Evolutionary conservation across 2,329 filamentous ascomycete genomes (phyloP).

Genomic region (Arthrobotrys musiformis): DNA sequence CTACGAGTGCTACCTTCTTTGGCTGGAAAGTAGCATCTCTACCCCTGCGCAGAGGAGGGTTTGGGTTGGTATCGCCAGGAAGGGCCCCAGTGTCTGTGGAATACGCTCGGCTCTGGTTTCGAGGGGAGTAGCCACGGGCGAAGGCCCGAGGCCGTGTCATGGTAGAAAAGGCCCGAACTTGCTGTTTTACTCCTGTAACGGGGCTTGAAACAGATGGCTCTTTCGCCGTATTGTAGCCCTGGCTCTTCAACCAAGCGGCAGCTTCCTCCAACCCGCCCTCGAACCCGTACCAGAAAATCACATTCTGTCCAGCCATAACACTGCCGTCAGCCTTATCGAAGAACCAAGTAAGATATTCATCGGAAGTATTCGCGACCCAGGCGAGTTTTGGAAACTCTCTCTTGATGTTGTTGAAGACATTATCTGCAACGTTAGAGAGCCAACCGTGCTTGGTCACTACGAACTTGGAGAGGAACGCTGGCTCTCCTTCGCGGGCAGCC

Average conservation of each 20-base stretch:
- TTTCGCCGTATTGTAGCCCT: constrained; percentile 80
- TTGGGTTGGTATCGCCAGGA: constrained; percentile 76
- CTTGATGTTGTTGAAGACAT: constrained; percentile 91
- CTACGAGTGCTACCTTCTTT: constrained; percentile 85
- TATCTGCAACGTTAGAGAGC: constrained; percentile 93
- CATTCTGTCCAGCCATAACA: constrained; percentile 83
- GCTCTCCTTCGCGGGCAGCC: constrained; percentile 71
- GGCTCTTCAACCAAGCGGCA: constrained; percentile 83
- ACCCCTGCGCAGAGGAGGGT: constrained; percentile 87
- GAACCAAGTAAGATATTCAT: constrained; percentile 98
- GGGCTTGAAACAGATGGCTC: constrained; percentile 61
- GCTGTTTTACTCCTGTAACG: constrained; percentile 59
- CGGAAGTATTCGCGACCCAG: constrained; percentile 96
- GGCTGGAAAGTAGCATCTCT: constrained; percentile 84
- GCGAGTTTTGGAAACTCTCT: constrained; percentile 90
- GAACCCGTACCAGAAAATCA: constrained; percentile 96
- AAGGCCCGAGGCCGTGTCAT: constrained; percentile 62
- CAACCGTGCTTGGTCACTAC: constrained; percentile 94
- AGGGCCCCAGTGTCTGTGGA: constrained; percentile 63
- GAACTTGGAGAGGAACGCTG: constrained; percentile 87
- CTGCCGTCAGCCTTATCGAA: constrained; percentile 96
- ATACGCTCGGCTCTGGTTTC: constrained; percentile 65
- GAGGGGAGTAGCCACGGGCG: constrained; percentile 33
- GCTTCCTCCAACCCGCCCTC: constrained; percentile 80
- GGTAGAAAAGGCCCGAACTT: constrained; percentile 59